Evolutionary conservation across 176 grass and related monocot species (phyloP).

Genomic region (Musa acuminata): DNA sequence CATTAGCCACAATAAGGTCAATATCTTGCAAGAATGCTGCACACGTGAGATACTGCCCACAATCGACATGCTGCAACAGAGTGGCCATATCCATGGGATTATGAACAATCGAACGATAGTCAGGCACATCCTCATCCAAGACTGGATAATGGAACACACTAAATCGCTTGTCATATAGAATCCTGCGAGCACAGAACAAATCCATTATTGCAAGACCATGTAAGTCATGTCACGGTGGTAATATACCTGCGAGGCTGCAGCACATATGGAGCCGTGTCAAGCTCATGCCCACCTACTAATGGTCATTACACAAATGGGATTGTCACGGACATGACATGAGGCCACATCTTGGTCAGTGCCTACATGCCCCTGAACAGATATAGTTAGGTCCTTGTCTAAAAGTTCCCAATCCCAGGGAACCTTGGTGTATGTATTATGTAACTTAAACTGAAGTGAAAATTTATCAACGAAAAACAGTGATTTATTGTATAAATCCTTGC

Average conservation of each 20-base stretch:
- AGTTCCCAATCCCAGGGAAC: not conserved
- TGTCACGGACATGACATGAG: not conserved
- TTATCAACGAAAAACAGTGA: not conserved
- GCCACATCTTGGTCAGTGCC: not conserved
- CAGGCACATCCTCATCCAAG: constrained; percentile 79
- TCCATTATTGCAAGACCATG: constrained; percentile 1
- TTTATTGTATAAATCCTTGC: too few relatives aligned
- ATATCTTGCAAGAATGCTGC: constrained; percentile 72
- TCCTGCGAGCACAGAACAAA: constrained; percentile 19
- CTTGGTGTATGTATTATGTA: not conserved
- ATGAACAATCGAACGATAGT: constrained; percentile 71
- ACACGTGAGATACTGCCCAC: constrained; percentile 58
- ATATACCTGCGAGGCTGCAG: too few relatives aligned
- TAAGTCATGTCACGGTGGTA: too few relatives aligned
- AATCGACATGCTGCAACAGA: constrained; percentile 82
- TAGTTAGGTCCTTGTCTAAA: not conserved
- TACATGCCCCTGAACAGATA: not conserved
- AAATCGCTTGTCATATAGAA: constrained; percentile 94
- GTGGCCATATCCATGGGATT: constrained; percentile 95
- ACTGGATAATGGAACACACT: constrained; percentile 83
- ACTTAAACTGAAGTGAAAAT: not conserved
- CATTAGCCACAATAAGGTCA: constrained; percentile 85
- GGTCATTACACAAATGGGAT: not conserved
- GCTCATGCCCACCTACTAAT: not conserved
- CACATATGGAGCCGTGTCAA: not conserved